A percentile compares a stretch with the other conserved stretches of the same genome.
Evolutionary conservation across 1,284 basidiomycete genomes (phyloP).

Genomic region (Tetrapyrgos nigripes): DNA sequence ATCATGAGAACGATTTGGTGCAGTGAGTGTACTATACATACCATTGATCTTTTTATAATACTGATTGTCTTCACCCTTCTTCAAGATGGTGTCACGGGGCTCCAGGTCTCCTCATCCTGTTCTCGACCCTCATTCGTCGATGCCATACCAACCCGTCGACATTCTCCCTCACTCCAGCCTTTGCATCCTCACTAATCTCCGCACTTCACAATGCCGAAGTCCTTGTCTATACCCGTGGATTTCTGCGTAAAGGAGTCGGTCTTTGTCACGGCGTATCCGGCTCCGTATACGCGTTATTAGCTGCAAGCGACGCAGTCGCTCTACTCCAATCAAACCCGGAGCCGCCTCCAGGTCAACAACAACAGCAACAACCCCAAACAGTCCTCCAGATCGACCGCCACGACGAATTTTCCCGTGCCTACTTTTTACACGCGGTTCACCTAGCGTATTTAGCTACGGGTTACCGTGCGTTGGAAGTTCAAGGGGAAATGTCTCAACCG

Average conservation of each 20-base stretch:
- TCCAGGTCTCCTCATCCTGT: constrained; percentile 52
- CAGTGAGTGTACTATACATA: constrained; percentile 42
- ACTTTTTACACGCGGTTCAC: constrained; percentile 49
- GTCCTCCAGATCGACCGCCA: constrained; percentile 7
- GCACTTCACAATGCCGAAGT: constrained; percentile 46
- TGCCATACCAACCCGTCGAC: constrained; percentile 21
- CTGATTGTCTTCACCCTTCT: not conserved
- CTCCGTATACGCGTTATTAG: constrained; percentile 55
- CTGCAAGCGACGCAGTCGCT: constrained; percentile 44
- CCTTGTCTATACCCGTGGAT: constrained; percentile 52
- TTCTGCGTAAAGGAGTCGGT: constrained; percentile 60
- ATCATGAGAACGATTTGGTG: constrained; percentile 45
- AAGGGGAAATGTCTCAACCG: constrained; percentile 49
- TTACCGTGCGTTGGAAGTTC: constrained; percentile 38
- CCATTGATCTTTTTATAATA: not conserved
- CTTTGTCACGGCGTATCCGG: constrained; percentile 64
- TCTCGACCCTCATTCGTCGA: constrained; percentile 46
- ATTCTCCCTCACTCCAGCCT: constrained; percentile 16
- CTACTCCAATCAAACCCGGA: not conserved
- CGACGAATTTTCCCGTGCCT: constrained; percentile 20
- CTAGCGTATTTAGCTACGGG: constrained; percentile 50
- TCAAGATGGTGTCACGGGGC: constrained; percentile 65
- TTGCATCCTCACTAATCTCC: constrained; percentile 26
- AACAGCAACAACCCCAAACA: not conserved
- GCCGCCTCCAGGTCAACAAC: too few species aligned